Percentiles rank a stretch among this genome's conserved stretches.
Conservation (phyloP, 257 asterid species). For the Solanum pinnatisectum region DNA sequence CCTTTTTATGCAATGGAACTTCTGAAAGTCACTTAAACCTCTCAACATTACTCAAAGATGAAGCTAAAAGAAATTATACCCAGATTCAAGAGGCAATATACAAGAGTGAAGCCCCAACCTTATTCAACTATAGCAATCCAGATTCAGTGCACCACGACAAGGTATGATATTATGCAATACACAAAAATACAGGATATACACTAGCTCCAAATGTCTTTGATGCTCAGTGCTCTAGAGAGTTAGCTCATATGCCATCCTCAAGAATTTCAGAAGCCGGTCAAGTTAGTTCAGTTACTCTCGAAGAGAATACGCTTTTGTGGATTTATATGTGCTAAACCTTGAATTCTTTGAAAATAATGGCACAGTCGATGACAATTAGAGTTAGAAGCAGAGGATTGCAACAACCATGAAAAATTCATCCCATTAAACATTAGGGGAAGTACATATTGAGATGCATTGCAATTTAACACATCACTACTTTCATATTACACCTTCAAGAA, state of each 20-base stretch:
- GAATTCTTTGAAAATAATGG: neutral
- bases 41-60: neutral
- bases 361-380: neutral
- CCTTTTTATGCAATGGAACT: neutral
- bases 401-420: neutral
- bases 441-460: neutral
- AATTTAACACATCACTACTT: constrained; percentile 14
- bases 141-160: neutral
- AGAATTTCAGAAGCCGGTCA: neutral
- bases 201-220: neutral
- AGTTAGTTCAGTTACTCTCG: neutral
- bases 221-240: neutral
- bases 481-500: constrained; percentile 1
- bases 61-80: neutral
- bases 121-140: constrained; percentile 9
- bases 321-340: neutral
- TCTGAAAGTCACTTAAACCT: neutral
- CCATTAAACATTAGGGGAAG: neutral
- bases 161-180: neutral
- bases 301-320: neutral
- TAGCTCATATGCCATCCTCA: neutral
- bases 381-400: neutral
- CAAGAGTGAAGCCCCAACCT: constrained; percentile 22
- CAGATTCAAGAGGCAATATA: neutral
- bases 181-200: neutral